These are phyloP conservation scores for Suillus brevipes DNA, from an alignment of 768 basidiomycete species.

Conservation along the genomic window DNA sequence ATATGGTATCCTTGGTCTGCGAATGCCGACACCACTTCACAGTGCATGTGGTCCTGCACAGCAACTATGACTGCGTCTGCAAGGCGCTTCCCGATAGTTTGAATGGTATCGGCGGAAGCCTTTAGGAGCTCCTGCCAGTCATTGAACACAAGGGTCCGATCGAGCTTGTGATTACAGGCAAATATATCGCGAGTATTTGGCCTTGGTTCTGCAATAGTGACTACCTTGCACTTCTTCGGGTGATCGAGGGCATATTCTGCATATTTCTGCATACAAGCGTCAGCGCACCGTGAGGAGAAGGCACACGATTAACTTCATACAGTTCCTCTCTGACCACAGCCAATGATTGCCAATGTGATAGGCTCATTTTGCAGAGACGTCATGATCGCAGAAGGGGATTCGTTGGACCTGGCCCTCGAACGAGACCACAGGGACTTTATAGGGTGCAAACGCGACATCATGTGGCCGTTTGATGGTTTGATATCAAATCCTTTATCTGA, in stretches of 20 bases:
- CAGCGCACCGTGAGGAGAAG: neutral
- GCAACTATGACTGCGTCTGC: conserved; percentile 82
- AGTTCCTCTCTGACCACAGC: conserved; percentile 82
- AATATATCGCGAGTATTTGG: conserved; percentile 61
- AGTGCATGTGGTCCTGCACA: conserved; percentile 80
- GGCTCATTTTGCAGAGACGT: conserved; percentile 29
- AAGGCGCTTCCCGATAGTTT: conserved; percentile 63
- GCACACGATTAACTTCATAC: conserved; percentile 36
- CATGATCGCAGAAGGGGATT: conserved; percentile 17
- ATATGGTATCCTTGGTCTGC: conserved; percentile 77
- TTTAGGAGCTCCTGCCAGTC: conserved; percentile 70
- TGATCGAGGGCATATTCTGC: conserved; percentile 57
- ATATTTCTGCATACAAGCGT: conserved; percentile 48
- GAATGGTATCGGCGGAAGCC: conserved; percentile 66
- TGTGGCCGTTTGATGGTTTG: neutral
- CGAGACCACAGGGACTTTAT: conserved; percentile 39
- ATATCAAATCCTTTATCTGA: neutral
- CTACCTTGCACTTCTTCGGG: conserved; percentile 70
- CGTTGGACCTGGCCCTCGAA: conserved; percentile 29
- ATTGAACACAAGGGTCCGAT: conserved; percentile 67
- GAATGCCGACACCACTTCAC: conserved; percentile 72
- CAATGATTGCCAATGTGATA: conserved; percentile 74
- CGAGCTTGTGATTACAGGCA: conserved; percentile 56
- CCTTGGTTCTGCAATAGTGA: conserved; percentile 85
- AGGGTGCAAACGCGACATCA: conserved; percentile 24